Evolutionary conservation across 2,329 filamentous ascomycete species (phyloP).

Genomic region (Ilyonectria robusta): DNA sequence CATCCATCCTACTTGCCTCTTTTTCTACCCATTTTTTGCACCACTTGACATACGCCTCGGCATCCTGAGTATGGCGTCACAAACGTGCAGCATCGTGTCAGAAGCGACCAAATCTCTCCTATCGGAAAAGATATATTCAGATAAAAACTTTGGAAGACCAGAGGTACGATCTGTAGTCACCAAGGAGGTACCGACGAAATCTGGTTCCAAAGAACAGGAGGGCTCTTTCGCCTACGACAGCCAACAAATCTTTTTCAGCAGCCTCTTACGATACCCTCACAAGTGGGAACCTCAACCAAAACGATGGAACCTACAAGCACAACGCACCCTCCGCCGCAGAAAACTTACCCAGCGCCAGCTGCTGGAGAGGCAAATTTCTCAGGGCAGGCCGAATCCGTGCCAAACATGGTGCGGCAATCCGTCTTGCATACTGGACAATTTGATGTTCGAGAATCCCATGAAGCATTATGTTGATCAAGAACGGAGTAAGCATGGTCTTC

Average conservation of each 20-base stretch:
- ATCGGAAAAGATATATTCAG: neutral
- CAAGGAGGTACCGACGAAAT: neutral
- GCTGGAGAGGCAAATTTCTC: slow-evolving; percentile 35
- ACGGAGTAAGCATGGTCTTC: slow-evolving; percentile 21
- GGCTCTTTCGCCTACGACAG: neutral
- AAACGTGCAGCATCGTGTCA: neutral
- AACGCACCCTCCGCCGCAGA: slow-evolving; percentile 35
- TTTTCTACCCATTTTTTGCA: neutral
- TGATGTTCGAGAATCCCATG: slow-evolving; percentile 28
- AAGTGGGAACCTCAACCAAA: neutral
- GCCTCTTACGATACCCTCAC: too few species aligned
- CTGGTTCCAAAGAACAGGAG: neutral
- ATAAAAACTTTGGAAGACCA: neutral
- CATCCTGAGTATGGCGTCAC: neutral
- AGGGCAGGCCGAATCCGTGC: slow-evolving; percentile 37
- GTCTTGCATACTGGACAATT: slow-evolving; percentile 29
- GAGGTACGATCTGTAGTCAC: neutral
- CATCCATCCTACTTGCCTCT: neutral
- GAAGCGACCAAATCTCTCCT: neutral
- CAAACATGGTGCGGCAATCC: slow-evolving; percentile 38
- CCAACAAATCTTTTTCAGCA: neutral
- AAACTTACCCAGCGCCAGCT: slow-evolving; percentile 9
- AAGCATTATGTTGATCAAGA: slow-evolving; percentile 20
- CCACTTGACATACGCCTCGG: neutral
- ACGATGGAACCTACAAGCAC: slow-evolving; percentile 5